Percentiles rank a stretch among this genome's conserved stretches.
Conservation (phyloP, 148 eudicot genomes). For the Suaeda aralocaspica region DNA sequence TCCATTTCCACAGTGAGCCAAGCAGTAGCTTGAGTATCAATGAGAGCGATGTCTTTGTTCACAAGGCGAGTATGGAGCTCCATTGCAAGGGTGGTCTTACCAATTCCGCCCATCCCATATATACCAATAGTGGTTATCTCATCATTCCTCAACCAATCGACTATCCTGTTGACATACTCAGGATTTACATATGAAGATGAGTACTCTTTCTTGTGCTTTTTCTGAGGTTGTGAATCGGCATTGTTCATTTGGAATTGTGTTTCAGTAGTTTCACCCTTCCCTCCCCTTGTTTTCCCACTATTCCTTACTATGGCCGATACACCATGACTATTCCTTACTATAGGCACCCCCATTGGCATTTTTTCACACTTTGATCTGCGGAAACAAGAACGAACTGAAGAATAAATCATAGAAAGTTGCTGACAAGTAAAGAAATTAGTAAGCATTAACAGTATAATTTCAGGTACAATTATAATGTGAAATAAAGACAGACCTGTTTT, state of each 20-base stretch:
- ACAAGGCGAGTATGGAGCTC: not conserved
- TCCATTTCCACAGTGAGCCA: constrained; percentile 12
- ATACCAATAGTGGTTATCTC: constrained; percentile 5
- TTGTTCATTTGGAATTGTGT: not conserved
- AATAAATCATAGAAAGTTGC: too few species aligned
- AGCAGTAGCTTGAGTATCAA: not conserved
- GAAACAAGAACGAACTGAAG: too few species aligned
- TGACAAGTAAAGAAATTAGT: too few species aligned
- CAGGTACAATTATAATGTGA: too few species aligned
- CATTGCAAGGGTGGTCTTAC: constrained; percentile 21
- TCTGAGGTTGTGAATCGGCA: not conserved
- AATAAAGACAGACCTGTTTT: too few species aligned
- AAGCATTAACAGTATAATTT: too few species aligned
- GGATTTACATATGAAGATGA: not conserved
- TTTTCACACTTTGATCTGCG: too few species aligned
- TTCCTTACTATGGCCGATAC: not conserved
- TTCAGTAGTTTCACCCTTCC: not conserved
- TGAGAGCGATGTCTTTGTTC: not conserved
- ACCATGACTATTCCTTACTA: not conserved
- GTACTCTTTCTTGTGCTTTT: not conserved
- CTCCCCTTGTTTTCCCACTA: too few species aligned
- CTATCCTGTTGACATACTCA: not conserved
- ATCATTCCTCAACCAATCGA: constrained; percentile 9
- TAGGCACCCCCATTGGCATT: too few species aligned
- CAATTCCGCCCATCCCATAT: constrained; percentile 21